Conservation (phyloP, 1,284 basidiomycete genomes). For the Microbotryomycetes sp. region DNA sequence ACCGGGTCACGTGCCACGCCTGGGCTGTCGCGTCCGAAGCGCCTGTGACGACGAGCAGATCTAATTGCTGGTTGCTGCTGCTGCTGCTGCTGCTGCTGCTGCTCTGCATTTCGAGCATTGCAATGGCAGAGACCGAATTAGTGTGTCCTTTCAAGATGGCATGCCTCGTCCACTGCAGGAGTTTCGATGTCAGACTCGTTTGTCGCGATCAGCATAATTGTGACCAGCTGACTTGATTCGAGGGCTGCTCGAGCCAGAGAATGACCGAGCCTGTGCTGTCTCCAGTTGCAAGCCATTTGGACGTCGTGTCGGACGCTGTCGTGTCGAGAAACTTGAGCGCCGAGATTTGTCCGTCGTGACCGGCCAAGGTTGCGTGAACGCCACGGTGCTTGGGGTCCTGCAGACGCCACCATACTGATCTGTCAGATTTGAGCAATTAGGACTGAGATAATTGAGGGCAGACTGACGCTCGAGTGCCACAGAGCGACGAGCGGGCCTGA, state of each 20-base stretch:
- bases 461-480: slow-evolving; percentile 60
- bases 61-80: slow-evolving; percentile 10
- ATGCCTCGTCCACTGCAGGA: slow-evolving; percentile 12
- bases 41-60: slow-evolving; percentile 57
- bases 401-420: not conserved
- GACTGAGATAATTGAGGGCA: not conserved
- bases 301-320: slow-evolving; percentile 9
- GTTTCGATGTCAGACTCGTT: slow-evolving; percentile 10
- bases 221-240: slow-evolving; percentile 15
- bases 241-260: slow-evolving; percentile 38
- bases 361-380: slow-evolving; percentile 60
- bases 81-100: not conserved
- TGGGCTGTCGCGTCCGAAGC: slow-evolving; percentile 70
- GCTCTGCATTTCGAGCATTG: slow-evolving; percentile 6
- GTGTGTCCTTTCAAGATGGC: slow-evolving; percentile 10
- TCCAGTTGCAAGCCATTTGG: slow-evolving; percentile 52
- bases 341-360: slow-evolving; percentile 67
- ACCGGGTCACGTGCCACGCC: slow-evolving; percentile 52
- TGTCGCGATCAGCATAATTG: too few species aligned
- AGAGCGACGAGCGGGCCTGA: slow-evolving; percentile 66
- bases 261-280: slow-evolving; percentile 59
- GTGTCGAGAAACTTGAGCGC: slow-evolving; percentile 56
- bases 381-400: slow-evolving; percentile 52
- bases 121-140: slow-evolving; percentile 20
- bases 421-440: slow-evolving; percentile 1